Evolutionary conservation across 352 stramenopile genomes (phyloP).

Genomic region (Blastocystis sp.): DNA sequence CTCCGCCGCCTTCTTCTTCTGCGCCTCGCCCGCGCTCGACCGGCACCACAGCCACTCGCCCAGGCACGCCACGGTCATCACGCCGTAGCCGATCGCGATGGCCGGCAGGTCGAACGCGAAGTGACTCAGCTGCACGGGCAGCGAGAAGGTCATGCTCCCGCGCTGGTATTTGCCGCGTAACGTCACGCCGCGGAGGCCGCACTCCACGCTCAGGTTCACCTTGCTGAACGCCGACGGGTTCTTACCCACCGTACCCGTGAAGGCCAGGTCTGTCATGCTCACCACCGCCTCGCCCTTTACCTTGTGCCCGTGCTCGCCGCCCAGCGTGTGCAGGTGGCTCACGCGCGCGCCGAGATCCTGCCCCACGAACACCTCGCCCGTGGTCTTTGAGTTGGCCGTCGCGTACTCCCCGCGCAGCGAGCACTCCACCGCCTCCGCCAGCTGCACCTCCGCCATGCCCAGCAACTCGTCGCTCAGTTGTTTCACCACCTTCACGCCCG

Average conservation of each 20-base stretch:
- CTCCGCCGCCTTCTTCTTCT: too few species aligned
- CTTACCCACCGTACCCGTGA: background rate
- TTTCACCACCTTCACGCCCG: background rate
- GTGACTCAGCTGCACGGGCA: constrained; percentile 8
- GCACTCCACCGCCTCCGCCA: background rate
- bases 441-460: background rate
- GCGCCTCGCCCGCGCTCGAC: background rate
- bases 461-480: background rate
- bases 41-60: constrained; percentile 18
- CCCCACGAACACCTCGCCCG: constrained; percentile 8
- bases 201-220: background rate
- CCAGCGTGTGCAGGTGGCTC: background rate
- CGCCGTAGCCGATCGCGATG: background rate
- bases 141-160: constrained; percentile 24
- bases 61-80: background rate
- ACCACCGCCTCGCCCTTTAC: background rate
- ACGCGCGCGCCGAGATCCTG: background rate
- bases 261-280: background rate
- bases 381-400: background rate
- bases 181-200: background rate
- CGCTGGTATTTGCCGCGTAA: constrained; percentile 32
- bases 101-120: background rate
- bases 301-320: background rate
- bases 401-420: background rate
- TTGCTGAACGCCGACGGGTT: constrained; percentile 15